These are phyloP conservation scores for Melampsora larici-populina DNA, from an alignment of 1,284 basidiomycete genomes.

Conservation along the genomic window DNA sequence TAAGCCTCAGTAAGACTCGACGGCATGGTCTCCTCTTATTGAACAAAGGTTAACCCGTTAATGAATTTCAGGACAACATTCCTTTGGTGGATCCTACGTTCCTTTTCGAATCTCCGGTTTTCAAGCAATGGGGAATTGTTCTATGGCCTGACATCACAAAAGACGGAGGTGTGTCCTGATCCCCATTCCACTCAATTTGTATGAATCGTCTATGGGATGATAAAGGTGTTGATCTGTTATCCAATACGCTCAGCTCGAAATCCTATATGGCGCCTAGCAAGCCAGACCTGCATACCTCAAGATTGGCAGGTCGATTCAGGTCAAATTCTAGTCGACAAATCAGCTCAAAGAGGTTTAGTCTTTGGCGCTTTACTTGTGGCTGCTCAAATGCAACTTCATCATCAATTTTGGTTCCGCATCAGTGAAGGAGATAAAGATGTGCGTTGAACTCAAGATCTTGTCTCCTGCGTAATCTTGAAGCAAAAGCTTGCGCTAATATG, in stretches of 20 bases:
- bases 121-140: conserved; percentile 1
- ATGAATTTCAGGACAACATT: conserved; percentile 2
- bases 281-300: conserved; percentile 1
- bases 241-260: background rate
- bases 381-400: conserved; percentile 1
- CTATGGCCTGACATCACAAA: conserved; percentile 6
- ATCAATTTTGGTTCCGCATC: background rate
- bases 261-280: background rate
- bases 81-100: conserved; percentile 1
- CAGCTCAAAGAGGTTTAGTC: background rate
- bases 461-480: background rate
- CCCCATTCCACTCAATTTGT: background rate
- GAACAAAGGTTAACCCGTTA: background rate
- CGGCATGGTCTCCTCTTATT: background rate
- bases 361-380: conserved; percentile 4
- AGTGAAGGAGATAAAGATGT: conserved; percentile 7
- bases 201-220: background rate
- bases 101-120: background rate
- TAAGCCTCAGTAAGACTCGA: background rate
- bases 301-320: background rate
- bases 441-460: background rate
- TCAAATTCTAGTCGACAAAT: conserved; percentile 3
- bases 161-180: background rate
- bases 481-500: background rate
- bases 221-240: background rate